Percentiles rank a stretch among this genome's conserved stretches.
Evolutionary conservation across 2,329 filamentous ascomycete genomes (phyloP).

Genomic region (Didymella keratinophila): DNA sequence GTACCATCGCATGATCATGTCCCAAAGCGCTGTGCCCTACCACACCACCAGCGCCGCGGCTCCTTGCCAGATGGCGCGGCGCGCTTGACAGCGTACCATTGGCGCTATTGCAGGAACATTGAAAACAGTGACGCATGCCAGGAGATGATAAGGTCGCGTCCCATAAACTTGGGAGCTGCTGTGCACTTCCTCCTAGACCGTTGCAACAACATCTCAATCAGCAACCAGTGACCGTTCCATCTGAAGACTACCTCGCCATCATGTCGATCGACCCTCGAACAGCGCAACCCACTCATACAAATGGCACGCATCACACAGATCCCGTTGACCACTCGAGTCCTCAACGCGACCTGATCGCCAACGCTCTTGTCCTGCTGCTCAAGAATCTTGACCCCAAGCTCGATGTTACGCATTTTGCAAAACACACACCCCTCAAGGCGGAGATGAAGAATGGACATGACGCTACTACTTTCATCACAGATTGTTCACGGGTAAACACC

Average conservation of each 20-base stretch:
- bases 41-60: slow-evolving; percentile 4
- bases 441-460: slow-evolving; percentile 9
- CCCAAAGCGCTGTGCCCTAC: not conserved
- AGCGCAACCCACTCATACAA: not conserved
- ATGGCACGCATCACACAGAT: not conserved
- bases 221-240: too few species aligned
- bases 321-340: slow-evolving; percentile 2
- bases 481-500: not conserved
- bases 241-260: too few species aligned
- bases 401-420: slow-evolving; percentile 8
- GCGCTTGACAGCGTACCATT: not conserved
- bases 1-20: slow-evolving; percentile 7
- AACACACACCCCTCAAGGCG: slow-evolving; percentile 11
- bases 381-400: slow-evolving; percentile 11
- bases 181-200: too few species aligned
- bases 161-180: not conserved
- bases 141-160: not conserved
- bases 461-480: slow-evolving; percentile 7
- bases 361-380: slow-evolving; percentile 7
- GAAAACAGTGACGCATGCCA: slow-evolving; percentile 8
- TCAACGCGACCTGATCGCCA: slow-evolving; percentile 7
- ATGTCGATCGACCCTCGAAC: not conserved
- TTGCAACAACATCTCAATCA: too few species aligned
- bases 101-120: slow-evolving; percentile 10
- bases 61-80: slow-evolving; percentile 7